Base-by-base conservation (phyloP, 306 rosid genomes). In the Fragaria vesca region DNA sequence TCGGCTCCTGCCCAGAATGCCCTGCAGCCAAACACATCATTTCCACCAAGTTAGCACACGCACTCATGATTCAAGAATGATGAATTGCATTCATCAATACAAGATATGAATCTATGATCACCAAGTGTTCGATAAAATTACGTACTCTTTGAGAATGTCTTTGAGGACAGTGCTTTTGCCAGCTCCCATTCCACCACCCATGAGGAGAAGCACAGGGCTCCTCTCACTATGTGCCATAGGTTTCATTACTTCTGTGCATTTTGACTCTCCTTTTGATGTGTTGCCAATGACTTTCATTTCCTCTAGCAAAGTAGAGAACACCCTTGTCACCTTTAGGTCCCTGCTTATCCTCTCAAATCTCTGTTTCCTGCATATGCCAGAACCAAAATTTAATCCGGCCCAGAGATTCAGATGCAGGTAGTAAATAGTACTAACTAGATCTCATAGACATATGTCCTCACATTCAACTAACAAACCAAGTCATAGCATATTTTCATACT, bases 121-220 rank as follows among this genome's bases (percentile, higher is more conserved):
- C 24, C 24, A 70, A 55, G 52, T 8, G 34, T 73, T 16, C 4
- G 20, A 50, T 45, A 45, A 10, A 80, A 13, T 70, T 84, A 89
- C 99, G 87, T 83, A 95, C 99, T 88, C 97, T 71, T 93, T 86
- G 63, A 81, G 88, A 84, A 93, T 91, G 63, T 88, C 87, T 86
- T 91, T 91, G 70, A 95, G 94, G 80, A 93, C 97, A 5, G 99
- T 93, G 88, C 97, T 95, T 76, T 95, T 95, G 88, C 99, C 97
- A 38, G 94, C 97, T 2, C 97, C 97, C 99, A 93, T 93, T 45
- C 99, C 99, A 78, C 99, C 97, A 5, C 99, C 99, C 93, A 95
- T 95, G 8, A 95, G 86, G 15, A 95, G 81, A 34, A 95, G 84
- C 67, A 95, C 93, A 0, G 99, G 99, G 71, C 94, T 95, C 58